Base-by-base conservation (phyloP, 2,329 filamentous ascomycete genomes). In the Aspergillus ibericus region DNA sequence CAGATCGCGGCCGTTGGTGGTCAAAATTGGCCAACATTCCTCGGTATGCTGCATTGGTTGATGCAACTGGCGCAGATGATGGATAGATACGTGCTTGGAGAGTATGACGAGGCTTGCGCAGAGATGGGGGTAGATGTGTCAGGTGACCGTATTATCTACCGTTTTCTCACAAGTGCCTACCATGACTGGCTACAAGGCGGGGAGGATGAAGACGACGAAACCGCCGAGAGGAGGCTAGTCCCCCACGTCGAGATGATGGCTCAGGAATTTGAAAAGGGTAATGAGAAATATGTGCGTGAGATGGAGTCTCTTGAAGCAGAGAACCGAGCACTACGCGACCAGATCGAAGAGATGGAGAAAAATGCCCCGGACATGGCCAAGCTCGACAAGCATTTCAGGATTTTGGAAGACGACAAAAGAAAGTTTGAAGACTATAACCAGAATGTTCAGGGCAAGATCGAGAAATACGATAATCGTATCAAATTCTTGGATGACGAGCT, bases 381-480 rank as follows among this genome's bases (percentile, higher is more conserved):
- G 57, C 80, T 98, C 22, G 93, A 97, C 72, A 88, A 93, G 68
- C 87, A 93, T 70, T 96, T 93, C 80, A 91, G 92, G 70, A 93
- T 97, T 56, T 86, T 99, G 77, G 92, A 96, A 72, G 92, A 96
- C 67, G 96, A 99, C 77, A 93, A 90, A 69, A 84, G 88, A 70
- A 98, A 99, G 71, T 99, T 98, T 67, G 93, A 97, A 70, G 89
- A 92, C 70, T 99, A 97, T 81, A 97, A 97, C 72, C 85, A 87
- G 40, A 85, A 89, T 32, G 92, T 96, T 65, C 84, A 91, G 68
- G 87, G 89, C 60, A 91, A 93, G 69, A 90, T 93, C 0, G 90
- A 96, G 63, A 97, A 96, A 75, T 95, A 96, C 77, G 88, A 93
- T 62, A 85, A 83, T 63, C 86, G 92, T 13, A 91, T 91, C 64